Evolutionary conservation across 768 basidiomycete genomes (phyloP).

Genomic region (Cyclocybe aegerita): DNA sequence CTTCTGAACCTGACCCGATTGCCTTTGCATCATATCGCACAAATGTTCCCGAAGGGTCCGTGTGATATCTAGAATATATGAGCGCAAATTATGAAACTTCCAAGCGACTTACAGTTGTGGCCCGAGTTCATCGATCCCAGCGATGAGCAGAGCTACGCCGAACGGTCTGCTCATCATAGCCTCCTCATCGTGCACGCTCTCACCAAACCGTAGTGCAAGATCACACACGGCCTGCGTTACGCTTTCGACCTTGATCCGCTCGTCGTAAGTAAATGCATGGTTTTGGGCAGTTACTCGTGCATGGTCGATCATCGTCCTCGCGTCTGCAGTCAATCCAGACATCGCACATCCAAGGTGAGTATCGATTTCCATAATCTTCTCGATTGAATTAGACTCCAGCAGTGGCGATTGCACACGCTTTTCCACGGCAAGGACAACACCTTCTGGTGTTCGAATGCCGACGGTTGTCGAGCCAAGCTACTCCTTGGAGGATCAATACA

Average conservation of each 20-base stretch:
- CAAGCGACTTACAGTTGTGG: constrained; percentile 81
- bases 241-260: constrained; percentile 95
- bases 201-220: constrained; percentile 93
- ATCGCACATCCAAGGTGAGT: constrained; percentile 95
- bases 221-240: constrained; percentile 98
- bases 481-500: neutral
- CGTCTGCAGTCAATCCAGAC: constrained; percentile 96
- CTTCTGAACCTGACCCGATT: constrained; percentile 97
- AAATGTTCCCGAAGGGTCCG: constrained; percentile 97
- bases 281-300: constrained; percentile 95
- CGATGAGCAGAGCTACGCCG: constrained; percentile 95
- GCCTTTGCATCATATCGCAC: constrained; percentile 97
- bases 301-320: constrained; percentile 99
- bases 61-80: constrained; percentile 72
- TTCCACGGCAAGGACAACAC: constrained; percentile 93
- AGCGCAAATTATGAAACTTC: constrained; percentile 1
- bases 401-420: constrained; percentile 98
- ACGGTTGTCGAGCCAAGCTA: constrained; percentile 98
- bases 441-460: constrained; percentile 87
- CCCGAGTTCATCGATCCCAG: constrained; percentile 94
- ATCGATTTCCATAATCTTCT: constrained; percentile 99
- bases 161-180: constrained; percentile 99
- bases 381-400: constrained; percentile 92
- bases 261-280: constrained; percentile 96
- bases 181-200: constrained; percentile 98